Base-by-base conservation (phyloP, 768 basidiomycete species). In the Auricularia sp. region DNA sequence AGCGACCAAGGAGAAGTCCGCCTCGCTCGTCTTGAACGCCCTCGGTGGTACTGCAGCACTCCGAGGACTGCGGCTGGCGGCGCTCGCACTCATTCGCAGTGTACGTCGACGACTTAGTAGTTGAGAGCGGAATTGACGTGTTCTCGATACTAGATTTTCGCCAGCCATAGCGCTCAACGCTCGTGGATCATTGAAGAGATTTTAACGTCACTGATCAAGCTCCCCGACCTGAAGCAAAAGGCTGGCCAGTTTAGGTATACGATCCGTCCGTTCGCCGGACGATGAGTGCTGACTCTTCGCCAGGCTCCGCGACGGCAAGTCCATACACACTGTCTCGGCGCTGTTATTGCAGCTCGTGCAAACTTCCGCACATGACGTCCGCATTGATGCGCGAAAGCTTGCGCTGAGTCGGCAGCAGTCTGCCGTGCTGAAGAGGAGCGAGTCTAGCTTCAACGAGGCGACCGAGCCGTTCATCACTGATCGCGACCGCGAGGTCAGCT, bases 111-210 rank as follows among this genome's bases (percentile, higher is more conserved):
- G 18, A 59, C 18, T 14, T 14, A 1, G 0, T 42, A 29, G 2
- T 42, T 42, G 39, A 7, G 39, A 7, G 39, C 39, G 39, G 8
- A 14, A 42, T 1, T 54, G 39, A 51, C 21, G n/a, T 42, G 56
- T 62, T 0, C 70, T 42, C 13, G 39, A 14, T 42, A 14, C 39
- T 42, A 97, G 95, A 88, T 95, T 37, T 98, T 97, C 70, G 91
- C 92, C 13, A 90, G 88, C 67, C 87, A 98, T 71, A 86, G 91
- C 68, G 89, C 88, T 54, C 97, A 99, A 74, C 79, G 97, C 8
- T 86, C 88, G 0, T 97, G 94, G 94, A 96, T 98, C 67, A 89
- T 98, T n/a, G 95, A 98, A 73, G 97, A 98, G 75, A 95, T 98
- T 39, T 72, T 99, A 34, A 84, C 86, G 8, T 95, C 93, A 0